These are phyloP conservation scores for Aspergillus tanneri DNA, from an alignment of 2,329 filamentous ascomycete genomes.

Conservation along the genomic window DNA sequence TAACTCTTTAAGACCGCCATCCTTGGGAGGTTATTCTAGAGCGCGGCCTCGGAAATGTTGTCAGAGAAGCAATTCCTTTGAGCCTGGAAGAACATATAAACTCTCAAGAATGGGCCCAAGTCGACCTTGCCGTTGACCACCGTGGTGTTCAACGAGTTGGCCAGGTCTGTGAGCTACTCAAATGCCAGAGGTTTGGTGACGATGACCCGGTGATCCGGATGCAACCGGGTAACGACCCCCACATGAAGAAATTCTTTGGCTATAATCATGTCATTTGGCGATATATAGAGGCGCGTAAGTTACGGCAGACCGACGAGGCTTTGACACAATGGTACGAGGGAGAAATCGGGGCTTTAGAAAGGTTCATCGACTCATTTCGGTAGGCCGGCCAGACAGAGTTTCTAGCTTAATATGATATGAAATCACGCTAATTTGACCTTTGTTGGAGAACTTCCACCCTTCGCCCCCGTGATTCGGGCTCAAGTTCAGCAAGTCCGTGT, in stretches of 20 bases:
- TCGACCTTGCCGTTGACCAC: neutral
- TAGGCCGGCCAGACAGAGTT: neutral
- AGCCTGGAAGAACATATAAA: neutral
- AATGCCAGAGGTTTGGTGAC: conserved; percentile 1
- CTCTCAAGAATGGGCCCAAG: neutral
- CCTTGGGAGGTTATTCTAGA: neutral
- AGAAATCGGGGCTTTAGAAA: neutral
- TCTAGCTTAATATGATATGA: neutral
- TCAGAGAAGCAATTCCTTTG: neutral
- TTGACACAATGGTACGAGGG: neutral
- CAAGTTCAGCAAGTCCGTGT: neutral
- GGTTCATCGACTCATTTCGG: neutral
- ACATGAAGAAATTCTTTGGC: neutral
- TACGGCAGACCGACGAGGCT: neutral
- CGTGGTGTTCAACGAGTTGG: neutral
- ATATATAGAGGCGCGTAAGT: neutral
- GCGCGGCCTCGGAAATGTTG: neutral
- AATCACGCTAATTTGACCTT: neutral
- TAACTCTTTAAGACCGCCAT: neutral
- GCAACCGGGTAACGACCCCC: neutral
- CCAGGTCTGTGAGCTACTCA: neutral
- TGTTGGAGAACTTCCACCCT: neutral
- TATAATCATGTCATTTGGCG: neutral
- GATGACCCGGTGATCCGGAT: neutral
- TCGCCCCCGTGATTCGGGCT: neutral